These are phyloP conservation scores for Tulasnella sp. DNA, from an alignment of 768 basidiomycete genomes.

Conservation along the genomic window DNA sequence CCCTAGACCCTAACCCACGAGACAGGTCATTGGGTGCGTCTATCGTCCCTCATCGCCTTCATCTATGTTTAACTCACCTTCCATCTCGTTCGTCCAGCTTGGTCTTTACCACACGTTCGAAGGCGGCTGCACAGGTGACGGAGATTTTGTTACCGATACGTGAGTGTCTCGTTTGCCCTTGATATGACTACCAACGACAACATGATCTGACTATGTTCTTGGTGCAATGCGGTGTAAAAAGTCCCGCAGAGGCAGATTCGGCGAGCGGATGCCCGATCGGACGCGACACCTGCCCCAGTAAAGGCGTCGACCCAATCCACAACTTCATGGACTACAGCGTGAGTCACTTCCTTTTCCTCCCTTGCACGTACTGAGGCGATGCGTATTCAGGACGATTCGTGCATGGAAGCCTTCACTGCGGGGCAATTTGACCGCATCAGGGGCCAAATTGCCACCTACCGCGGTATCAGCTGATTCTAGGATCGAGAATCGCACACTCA, in stretches of 20 bases:
- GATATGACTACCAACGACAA: background rate
- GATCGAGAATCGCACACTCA: too few species aligned
- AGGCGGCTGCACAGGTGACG: conserved; percentile 22
- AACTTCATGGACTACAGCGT: conserved; percentile 20
- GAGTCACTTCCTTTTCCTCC: background rate
- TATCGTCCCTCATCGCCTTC: too few species aligned
- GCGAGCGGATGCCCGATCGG: conserved; percentile 28
- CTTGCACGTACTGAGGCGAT: background rate
- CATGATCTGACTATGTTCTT: background rate
- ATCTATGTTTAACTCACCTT: background rate
- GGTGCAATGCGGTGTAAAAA: conserved; percentile 1
- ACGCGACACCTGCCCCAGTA: conserved; percentile 26
- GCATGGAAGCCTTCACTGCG: conserved; percentile 19
- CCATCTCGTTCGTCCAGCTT: background rate
- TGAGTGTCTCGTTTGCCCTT: conserved; percentile 21
- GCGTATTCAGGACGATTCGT: conserved; percentile 13
- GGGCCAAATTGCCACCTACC: conserved; percentile 12
- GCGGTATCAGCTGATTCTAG: too few species aligned
- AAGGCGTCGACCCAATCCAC: conserved; percentile 19
- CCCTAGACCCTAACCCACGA: conserved; percentile 31
- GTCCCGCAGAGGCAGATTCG: conserved; percentile 23
- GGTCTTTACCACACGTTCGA: conserved; percentile 35
- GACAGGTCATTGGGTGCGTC: conserved; percentile 30
- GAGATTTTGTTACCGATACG: conserved; percentile 21
- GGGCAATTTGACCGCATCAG: conserved; percentile 16